Conservation (phyloP, 805 yeast species). For the Myxozyma kluyveri region DNA sequence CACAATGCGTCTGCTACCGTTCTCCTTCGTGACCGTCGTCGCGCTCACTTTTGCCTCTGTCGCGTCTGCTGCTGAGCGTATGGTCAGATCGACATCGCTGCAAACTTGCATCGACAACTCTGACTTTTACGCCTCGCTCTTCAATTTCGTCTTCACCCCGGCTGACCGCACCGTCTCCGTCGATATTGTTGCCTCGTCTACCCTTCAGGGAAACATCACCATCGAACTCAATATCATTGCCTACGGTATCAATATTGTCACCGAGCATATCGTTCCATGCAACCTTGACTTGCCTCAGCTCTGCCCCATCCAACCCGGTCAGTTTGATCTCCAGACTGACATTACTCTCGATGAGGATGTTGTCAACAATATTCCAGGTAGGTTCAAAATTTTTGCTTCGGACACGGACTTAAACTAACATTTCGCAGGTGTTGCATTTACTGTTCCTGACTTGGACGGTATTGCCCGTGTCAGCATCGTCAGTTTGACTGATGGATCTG, state of each 20-base stretch:
- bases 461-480: conserved; percentile 72
- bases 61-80: conserved; percentile 16
- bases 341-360: conserved; percentile 46
- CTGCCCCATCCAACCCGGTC: conserved; percentile 88
- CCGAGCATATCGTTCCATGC: conserved; percentile 62
- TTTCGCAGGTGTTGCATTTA: conserved; percentile 58
- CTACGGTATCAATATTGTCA: conserved; percentile 71
- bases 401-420: not conserved
- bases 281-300: conserved; percentile 51
- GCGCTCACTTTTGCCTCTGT: not conserved
- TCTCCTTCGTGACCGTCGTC: conserved; percentile 5
- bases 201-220: conserved; percentile 66
- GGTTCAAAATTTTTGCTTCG: not conserved
- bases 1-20: too few relatives aligned
- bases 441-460: conserved; percentile 93
- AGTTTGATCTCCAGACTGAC: conserved; percentile 64
- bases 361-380: conserved; percentile 60
- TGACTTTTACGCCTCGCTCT: conserved; percentile 76
- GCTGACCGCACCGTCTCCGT: conserved; percentile 59
- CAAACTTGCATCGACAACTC: conserved; percentile 92
- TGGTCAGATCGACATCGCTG: conserved; percentile 48
- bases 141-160: conserved; percentile 74
- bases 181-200: conserved; percentile 73
- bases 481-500: conserved; percentile 41
- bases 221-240: conserved; percentile 68